A percentile compares a stretch with the other conserved stretches of the same genome.
phyloP scores from a whole-genome alignment of 495 filamentous ascomycete species.

The Annulohypoxylon stygium region DNA sequence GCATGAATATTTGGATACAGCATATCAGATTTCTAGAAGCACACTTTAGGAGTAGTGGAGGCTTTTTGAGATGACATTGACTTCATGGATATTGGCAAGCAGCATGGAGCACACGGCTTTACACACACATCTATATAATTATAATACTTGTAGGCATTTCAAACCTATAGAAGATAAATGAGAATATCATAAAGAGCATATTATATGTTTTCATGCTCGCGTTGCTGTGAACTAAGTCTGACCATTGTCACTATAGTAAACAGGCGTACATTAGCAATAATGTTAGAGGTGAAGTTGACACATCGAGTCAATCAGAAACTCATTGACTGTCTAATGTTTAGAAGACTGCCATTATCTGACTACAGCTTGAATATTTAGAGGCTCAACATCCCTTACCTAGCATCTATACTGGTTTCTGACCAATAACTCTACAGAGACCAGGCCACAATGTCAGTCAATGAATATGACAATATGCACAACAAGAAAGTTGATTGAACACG shows the following conservation, averaged over 20 bases:
- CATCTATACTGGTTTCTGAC: no score
- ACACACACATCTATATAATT: conserved; percentile 27
- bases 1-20: conserved; percentile 16
- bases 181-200: not conserved
- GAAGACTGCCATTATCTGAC: no score
- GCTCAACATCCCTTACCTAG: no score
- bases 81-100: conserved; percentile 9
- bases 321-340: no score
- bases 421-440: no score
- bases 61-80: conserved; percentile 15
- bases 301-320: no score
- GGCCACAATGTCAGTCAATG: no score
- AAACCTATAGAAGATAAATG: not conserved
- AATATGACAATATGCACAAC: no score
- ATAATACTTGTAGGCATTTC: conserved; percentile 17
- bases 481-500: not conserved
- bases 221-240: not conserved
- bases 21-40: conserved; percentile 29
- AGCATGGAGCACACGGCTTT: not conserved
- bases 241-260: no score
- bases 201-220: not conserved
- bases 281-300: no score
- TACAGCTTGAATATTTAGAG: no score
- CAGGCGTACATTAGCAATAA: no score
- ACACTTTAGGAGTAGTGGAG: conserved; percentile 23